Percentiles rank a stretch among this genome's conserved stretches.
Evolutionary conservation across 305 asterid genomes (phyloP).

Genomic region (Rubia tinctorum): DNA sequence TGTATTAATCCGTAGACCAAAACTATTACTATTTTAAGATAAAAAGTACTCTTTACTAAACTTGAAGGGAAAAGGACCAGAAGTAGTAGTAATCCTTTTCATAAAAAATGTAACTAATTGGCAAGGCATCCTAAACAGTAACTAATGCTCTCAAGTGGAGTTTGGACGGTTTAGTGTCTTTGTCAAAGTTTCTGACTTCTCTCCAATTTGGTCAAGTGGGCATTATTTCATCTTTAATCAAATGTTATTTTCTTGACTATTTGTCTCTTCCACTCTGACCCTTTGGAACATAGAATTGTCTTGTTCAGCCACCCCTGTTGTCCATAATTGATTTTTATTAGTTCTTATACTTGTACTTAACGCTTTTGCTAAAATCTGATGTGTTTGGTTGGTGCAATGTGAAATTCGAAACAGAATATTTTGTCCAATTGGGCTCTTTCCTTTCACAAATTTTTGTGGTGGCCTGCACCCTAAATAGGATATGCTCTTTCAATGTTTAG

Average conservation of each 20-base stretch:
- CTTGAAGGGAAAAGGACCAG: not conserved
- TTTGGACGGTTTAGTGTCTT: not conserved
- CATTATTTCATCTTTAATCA: not conserved
- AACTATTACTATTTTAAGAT: too few relatives aligned
- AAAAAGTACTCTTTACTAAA: not conserved
- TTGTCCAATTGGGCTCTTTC: not conserved
- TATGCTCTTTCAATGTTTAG: not conserved
- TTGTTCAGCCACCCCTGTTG: not conserved
- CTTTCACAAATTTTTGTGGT: not conserved
- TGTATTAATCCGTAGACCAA: not conserved
- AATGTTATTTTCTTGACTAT: not conserved
- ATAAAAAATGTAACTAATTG: too few relatives aligned
- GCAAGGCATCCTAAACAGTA: not conserved
- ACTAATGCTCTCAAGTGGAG: not conserved
- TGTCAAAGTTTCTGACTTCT: not conserved
- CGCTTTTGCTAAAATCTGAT: not conserved
- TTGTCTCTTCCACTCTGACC: not conserved
- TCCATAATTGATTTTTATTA: not conserved
- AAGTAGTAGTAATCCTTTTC: not conserved
- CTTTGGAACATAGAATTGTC: not conserved
- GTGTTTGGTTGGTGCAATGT: not conserved
- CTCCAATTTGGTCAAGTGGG: not conserved
- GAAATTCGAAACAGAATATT: too few relatives aligned
- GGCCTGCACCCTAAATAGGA: not conserved
- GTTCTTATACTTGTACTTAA: not conserved